Base-by-base conservation (phyloP, 2,329 filamentous ascomycete genomes). In the Ophiosphaerella korrae region DNA sequence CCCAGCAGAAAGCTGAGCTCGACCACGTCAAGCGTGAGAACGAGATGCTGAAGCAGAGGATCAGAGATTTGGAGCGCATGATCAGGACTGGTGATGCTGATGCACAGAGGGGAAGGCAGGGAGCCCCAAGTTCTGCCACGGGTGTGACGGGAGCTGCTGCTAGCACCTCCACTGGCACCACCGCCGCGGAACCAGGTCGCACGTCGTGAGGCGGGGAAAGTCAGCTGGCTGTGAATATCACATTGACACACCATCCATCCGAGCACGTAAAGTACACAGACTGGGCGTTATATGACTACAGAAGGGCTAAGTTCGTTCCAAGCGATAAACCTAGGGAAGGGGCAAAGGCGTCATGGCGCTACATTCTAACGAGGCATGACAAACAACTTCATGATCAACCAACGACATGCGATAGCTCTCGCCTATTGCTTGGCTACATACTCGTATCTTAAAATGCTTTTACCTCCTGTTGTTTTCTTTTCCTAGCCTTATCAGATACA, bases 21-120 rank as follows among this genome's bases (percentile, higher is more conserved):
- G 78, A 80, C 54, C 74, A 76, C 44, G 78, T 78, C 32, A 80
- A 80, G 68, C 67, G 67, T 38, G 78, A 81, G 66, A 81, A 81
- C 63, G 78, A 80, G 41, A 55, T 62, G 33, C 60, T 81, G 50
- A 76, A 77, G 55, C 73, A 76, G 57, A 71, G 77, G 47, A 78
- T 81, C n/a, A 68, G 76, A 44, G 74, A 78, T 45, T 57, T 81
- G 43, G 78, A 81, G 57, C 70, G 74, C 24, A 68, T 72, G 51
- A 68, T 80, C 21, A 53, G 58, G 36, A 58, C 51, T 1, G 48
- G 52, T n/a, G 62, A 57, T 16, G 53, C 37, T 5, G 50, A 70
- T 62, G 52, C 53, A 50, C 55, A 68, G 68, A 66, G 66, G 62
- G 74, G 55, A 42, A 71, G 70, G 49, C 62, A 60, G 14, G 66